Conservation (phyloP, 768 basidiomycete genomes). For the Auricularia sp. region DNA sequence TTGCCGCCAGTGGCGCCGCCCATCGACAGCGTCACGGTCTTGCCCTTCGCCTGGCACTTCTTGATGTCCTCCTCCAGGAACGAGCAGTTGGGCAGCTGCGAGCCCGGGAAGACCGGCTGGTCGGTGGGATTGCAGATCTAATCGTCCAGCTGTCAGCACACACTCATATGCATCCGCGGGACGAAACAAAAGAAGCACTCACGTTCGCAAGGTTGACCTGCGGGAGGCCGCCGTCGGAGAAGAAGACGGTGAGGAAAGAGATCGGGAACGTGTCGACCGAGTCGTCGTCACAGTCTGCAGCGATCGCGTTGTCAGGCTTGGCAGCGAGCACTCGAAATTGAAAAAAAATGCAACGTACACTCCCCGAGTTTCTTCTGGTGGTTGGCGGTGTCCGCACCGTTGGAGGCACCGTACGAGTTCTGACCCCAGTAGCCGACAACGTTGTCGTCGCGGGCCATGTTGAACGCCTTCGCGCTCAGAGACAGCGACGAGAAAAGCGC, state of each 20-base stretch:
- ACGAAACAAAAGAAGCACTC: constrained; percentile 9
- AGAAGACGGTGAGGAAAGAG: constrained; percentile 9
- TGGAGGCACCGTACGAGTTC: constrained; percentile 8
- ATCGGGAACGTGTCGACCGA: constrained; percentile 9
- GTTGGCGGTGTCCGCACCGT: constrained; percentile 18
- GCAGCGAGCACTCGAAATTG: not conserved
- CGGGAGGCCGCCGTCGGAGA: constrained; percentile 26
- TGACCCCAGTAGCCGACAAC: constrained; percentile 1
- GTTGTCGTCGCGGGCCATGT: constrained; percentile 22
- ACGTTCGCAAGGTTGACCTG: constrained; percentile 64
- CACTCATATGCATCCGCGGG: no score
- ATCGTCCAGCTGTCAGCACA: not conserved
- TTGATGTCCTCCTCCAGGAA: constrained; percentile 51
- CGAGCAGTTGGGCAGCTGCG: constrained; percentile 49
- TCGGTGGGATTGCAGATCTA: constrained; percentile 49
- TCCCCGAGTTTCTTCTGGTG: constrained; percentile 8
- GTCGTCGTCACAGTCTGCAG: constrained; percentile 8
- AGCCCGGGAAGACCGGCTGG: constrained; percentile 53
- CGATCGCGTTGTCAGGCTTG: not conserved
- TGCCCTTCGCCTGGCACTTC: constrained; percentile 55
- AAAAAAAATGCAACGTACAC: not conserved
- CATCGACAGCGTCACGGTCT: constrained; percentile 29
- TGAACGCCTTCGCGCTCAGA: not conserved
- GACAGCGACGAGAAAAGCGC: not conserved
- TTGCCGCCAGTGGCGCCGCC: constrained; percentile 8